Evolutionary conservation across 176 grass and related monocot species (phyloP).

Genomic region (Saccharum spontaneum): DNA sequence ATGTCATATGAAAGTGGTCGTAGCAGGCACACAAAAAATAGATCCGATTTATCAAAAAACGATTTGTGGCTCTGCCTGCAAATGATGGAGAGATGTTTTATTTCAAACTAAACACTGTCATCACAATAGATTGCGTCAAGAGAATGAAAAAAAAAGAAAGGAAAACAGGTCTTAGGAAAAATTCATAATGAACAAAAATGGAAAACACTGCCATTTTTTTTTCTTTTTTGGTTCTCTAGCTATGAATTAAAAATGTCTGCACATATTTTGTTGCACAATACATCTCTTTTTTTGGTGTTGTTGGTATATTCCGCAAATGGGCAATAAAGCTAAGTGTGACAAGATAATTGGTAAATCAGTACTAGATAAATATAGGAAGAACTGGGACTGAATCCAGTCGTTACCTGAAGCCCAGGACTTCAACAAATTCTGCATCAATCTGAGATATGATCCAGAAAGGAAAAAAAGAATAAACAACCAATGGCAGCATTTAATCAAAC

Average conservation of each 20-base stretch:
- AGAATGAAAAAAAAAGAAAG: not conserved
- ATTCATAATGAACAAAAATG: not conserved
- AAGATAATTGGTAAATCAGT: not conserved
- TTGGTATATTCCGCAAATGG: not conserved
- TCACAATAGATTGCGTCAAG: not conserved
- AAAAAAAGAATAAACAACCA: conserved; percentile 32
- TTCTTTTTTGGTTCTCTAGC: not conserved
- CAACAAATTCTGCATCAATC: conserved; percentile 90
- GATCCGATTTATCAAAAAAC: conserved; percentile 87
- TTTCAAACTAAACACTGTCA: not conserved
- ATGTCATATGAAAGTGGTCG: conserved; percentile 78
- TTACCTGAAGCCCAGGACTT: conserved; percentile 95
- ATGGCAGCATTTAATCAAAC: conserved; percentile 8
- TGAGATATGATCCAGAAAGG: conserved; percentile 43
- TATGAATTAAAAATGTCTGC: not conserved
- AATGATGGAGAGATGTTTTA: conserved; percentile 25
- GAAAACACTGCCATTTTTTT: not conserved
- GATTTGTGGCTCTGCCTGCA: conserved; percentile 90
- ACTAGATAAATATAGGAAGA: conserved; percentile 6
- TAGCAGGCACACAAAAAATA: conserved; percentile 89
- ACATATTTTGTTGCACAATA: not conserved
- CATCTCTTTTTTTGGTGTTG: not conserved
- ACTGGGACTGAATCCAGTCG: not conserved
- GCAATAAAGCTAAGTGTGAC: conserved; percentile 10
- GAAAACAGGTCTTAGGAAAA: not conserved